Evolutionary conservation across 2,329 filamentous ascomycete genomes (phyloP).

Genomic region (Hortaea werneckii): DNA sequence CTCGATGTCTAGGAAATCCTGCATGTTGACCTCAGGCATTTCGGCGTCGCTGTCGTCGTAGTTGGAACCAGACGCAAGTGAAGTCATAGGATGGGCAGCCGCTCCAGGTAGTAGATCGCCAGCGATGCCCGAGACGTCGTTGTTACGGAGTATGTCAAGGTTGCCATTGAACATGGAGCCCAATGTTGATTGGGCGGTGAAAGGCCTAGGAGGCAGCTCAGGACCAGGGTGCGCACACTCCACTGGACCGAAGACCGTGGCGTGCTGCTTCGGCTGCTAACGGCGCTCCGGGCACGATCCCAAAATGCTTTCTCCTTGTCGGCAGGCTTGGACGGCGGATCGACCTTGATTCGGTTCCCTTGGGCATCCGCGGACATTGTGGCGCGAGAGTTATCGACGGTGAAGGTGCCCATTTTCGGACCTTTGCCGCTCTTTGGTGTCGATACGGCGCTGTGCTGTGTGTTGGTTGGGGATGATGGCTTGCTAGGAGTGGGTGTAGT

Average conservation of each 20-base stretch:
- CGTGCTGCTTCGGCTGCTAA: conserved; percentile 20
- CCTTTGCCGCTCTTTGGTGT: conserved; percentile 10
- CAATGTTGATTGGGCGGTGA: conserved; percentile 25
- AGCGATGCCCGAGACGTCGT: conserved; percentile 46
- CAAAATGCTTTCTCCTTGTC: conserved; percentile 21
- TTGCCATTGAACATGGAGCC: conserved; percentile 26
- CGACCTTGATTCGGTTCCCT: conserved; percentile 10
- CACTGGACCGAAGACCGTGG: conserved; percentile 18
- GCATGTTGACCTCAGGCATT: conserved; percentile 14
- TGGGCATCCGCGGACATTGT: conserved; percentile 10
- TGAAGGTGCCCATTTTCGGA: conserved; percentile 17
- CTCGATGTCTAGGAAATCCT: conserved; percentile 18
- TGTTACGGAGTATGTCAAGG: conserved; percentile 59
- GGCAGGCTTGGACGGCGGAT: conserved; percentile 10
- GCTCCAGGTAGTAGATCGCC: conserved; percentile 31
- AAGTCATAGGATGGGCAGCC: conserved; percentile 36
- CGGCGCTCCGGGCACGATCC: conserved; percentile 19
- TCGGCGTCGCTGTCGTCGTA: conserved; percentile 11
- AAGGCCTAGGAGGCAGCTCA: conserved; percentile 16
- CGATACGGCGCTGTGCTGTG: conserved; percentile 1
- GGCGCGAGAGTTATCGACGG: conserved; percentile 17
- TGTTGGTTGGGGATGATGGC: not conserved
- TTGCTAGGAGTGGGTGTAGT: conserved; percentile 11
- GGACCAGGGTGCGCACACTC: conserved; percentile 10
- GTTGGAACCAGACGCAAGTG: conserved; percentile 43